A percentile compares a stretch with the other conserved stretches of the same genome.
Evolutionary conservation across 345 rosid genomes (phyloP).

Genomic region (Gossypium bickii): DNA sequence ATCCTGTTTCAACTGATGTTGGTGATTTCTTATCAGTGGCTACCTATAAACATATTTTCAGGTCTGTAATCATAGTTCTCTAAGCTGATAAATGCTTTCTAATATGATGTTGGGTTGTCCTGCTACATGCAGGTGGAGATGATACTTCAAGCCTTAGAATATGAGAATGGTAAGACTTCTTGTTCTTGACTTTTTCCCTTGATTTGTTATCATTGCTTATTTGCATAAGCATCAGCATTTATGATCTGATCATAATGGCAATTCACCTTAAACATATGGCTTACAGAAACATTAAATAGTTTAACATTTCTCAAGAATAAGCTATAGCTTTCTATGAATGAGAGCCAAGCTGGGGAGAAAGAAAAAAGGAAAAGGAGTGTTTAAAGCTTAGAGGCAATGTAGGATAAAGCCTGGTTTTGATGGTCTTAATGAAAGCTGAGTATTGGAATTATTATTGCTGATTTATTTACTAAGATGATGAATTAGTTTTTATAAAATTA

Average conservation of each 20-base stretch:
- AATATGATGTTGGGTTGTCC: conserved; percentile 17
- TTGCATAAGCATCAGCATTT: not conserved
- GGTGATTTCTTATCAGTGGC: not conserved
- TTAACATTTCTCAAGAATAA: not conserved
- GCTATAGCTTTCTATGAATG: not conserved
- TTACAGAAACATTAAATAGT: not conserved
- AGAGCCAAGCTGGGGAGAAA: not conserved
- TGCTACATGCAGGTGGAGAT: conserved; percentile 62
- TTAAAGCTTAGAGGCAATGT: not conserved
- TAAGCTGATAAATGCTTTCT: not conserved
- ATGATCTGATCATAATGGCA: not conserved
- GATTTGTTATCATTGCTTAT: not conserved
- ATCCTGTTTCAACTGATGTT: conserved; percentile 3
- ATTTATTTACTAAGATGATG: not conserved
- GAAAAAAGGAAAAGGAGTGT: not conserved
- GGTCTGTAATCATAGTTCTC: not conserved
- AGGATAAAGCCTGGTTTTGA: not conserved
- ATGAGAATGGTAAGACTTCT: conserved; percentile 62
- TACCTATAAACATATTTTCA: not conserved
- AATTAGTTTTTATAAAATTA: not conserved
- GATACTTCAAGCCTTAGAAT: conserved; percentile 97
- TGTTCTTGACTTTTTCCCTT: not conserved
- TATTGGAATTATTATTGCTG: not conserved
- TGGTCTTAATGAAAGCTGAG: not conserved
- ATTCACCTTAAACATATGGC: not conserved